Evolutionary conservation across 1,284 basidiomycete species (phyloP), one percentile per base, ranked within the genome.

Genomic region (Ustilago nuda): DNA sequence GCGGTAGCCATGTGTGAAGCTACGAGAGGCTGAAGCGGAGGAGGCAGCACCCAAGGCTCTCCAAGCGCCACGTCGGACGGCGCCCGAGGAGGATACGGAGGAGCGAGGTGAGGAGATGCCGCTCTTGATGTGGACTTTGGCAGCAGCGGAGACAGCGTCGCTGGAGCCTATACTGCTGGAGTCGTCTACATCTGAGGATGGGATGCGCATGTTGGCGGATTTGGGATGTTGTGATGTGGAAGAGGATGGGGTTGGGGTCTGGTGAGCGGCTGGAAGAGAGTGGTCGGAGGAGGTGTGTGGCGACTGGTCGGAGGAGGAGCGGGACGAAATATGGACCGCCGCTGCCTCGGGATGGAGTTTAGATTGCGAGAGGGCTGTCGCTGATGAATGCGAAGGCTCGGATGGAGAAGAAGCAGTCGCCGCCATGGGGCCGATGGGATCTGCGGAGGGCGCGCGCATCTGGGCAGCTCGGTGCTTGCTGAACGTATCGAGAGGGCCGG

Each of bases 31-130:
- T 12, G 65, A 68, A 41, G 64, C 35, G 1, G 64, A 66, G 7
- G 73, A 67, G 27, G 65, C 64, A 5, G 62, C 62, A 9, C 76
- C 76, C 48, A 72, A 54, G 15, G 56, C 72, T 32, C 66, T 65
- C 76, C 76, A 78, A 17, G 72, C 76, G 32, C 76, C 76, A 4
- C 76, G 61, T 33, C 76, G 65, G 2, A 74, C 69, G 1, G 76
- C 71, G 1, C 68, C 66, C 4, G 72, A 67, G 3, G 72, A 74
- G 11, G 76, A 78, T 11, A 78, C 39, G 23, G 76, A 78, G 2
- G 76, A 78, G 32, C 76, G 76, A 27, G 76, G 76, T 7, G 76
- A 78, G 2, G 76, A 78, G 55, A 74, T 64, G 33, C 59, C 65
- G 55, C 76, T 78, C 51, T 68, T 72, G 56, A 78, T 66, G 52